Base-by-base conservation (phyloP, 345 rosid genomes). In the Nasturtium officinale region DNA sequence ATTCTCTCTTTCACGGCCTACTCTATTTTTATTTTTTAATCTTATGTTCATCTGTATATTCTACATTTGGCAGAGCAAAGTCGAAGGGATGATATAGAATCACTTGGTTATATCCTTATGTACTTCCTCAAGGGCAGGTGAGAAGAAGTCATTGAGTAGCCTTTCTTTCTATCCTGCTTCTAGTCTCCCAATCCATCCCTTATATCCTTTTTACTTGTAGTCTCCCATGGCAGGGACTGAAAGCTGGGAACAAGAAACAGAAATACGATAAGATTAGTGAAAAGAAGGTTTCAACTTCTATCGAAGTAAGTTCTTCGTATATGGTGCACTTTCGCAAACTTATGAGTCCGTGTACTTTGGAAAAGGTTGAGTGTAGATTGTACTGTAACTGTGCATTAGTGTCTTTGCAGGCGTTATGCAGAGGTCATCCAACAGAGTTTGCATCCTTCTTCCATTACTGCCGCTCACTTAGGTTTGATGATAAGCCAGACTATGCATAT, bases 211-310 rank as follows among this genome's bases (percentile, higher is more conserved):
- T 23, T 23, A 23, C 25, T 23, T 23, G 21, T 64, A 96, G 99
- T 82, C 97, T 96, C 69, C 99, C 99, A 20, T 96, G 98, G 99
- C 98, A 96, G 80, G 99, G 99, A 69, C 78, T 92, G 59, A 92
- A 87, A 84, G 98, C 97, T 21, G 99, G 98, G 66, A 96, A 81
- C 67, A 96, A 96, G 85, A 96, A 96, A 79, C 99, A 92, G 76
- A 92, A 92, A 76, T 92, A 96, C 72, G 99, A 96, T 60, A 96
- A 85, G 81, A 96, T 96, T 58, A 87, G 99, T 54, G 99, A 96
- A 81, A 96, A 92, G 81, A 96, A 96, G 80, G 97, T 90, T 68
- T 89, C 97, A 50, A 96, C 92, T 59, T 83, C 98, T 30, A 81
- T 82, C 78, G 80, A 92, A 86, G 86, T 80, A 64, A 77, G 74